Evolutionary conservation across 495 filamentous ascomycete genomes (phyloP), one percentile per base, ranked within the genome.

Genomic region (Xanthoparmelia taractica): DNA sequence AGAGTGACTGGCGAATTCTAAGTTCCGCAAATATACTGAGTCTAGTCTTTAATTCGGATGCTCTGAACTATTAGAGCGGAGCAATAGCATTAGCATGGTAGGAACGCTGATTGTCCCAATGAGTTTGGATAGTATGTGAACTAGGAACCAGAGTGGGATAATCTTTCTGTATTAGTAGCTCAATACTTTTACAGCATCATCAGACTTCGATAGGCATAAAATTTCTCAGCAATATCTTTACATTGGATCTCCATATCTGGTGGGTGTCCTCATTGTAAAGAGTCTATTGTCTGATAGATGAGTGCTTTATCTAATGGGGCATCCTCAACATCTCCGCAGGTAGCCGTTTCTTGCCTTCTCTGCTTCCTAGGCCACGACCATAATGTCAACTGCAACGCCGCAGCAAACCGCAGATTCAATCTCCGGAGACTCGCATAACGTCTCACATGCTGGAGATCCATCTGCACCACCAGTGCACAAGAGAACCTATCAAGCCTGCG

Each of bases 401-500:
- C 29, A 41, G 23, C 58, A 41, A 34, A 27, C 17, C 47, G 38
- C 58, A 23, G 45, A 45, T n/a, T 18, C 27, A 10, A 52, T 48
- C 31, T 55, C 59, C 25, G 36, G 41, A 18, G 37, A 54, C 18
- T 29, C 45, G 17, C 31, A 38, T 18, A 27, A 54, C 11, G 34
- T 25, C 33, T 48, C 50, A 45, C 47, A 43, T 27, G 31, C 18
- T 38, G 20, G 57, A 47, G 38, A 67, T 38, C 47, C 13, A 31
- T 48, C 59, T 33, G 57, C 55, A 61, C 27, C 66, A 13, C 27
- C 64, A 31, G 11, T 56, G 33, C 67, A 68, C 27, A 68, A 63
- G 20, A 66, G 67, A 15, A 67, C 63, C 10, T 71, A 71, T 60
- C 69, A 71, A 64, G 67, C 69, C 20, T 71, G 69, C 62, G 63